Evolutionary conservation across 1,139 yeast species (phyloP), one percentile per base, ranked within the genome.

Genomic region (Yamadazyma dushanensis): DNA sequence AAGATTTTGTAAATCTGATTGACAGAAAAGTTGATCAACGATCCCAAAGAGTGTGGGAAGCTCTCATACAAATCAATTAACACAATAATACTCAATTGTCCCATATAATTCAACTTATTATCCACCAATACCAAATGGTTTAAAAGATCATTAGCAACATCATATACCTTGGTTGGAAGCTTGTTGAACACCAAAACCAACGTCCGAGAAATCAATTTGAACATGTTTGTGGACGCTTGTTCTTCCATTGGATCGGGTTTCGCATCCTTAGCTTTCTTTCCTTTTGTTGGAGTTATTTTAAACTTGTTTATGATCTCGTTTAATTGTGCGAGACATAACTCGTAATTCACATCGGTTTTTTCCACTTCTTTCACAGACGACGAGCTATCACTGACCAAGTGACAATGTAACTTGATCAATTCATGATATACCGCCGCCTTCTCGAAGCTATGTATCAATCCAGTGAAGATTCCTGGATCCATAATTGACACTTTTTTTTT

Each of bases 61-160:
- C 53, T 41, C 27, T 69, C 73, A 46, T 62, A 63, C 24, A 70
- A 45, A 39, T 70, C 75, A 34, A 61, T 63, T 29, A 70, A 57
- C 7, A 69, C 43, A 10, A 67, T 45, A 4, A 58, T 52, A 1
- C 70, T 54, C 13, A 64, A 47, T 27, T 54, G 51, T 3, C 60
- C 52, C 3, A 53, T 51, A 5, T 50, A 39, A 3, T 51, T 21
- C 23, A 61, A 44, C 13, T 45, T 47, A 13, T 40, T 48, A 4
- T 47, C 57, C 11, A 43, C 45, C 13, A 55, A 36, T 2, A 34
- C 41, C 27, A 69, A 40, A 38, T 60, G 51, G 31, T 61, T 61
- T 36, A 70, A 53, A 18, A 68, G 54, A 16, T 49, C 55, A 44
- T 70, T 70, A 34, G 72, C 62, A 21, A 63, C 53, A 40, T 70